Conservation (phyloP, 495 filamentous ascomycete genomes). For the Lasiosphaeria ovina region DNA sequence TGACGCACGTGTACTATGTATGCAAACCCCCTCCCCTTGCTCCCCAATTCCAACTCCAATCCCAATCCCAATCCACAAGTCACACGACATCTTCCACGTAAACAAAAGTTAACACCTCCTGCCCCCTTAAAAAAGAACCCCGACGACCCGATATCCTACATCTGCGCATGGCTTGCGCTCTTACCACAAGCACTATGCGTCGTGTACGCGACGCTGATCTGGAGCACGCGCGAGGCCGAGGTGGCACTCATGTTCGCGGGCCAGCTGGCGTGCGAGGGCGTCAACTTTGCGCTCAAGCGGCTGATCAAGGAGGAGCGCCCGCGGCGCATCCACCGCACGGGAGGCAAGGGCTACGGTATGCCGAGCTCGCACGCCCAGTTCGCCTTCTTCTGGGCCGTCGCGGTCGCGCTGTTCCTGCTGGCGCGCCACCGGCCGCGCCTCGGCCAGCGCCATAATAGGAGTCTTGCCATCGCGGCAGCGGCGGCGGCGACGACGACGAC, state of each 20-base stretch:
- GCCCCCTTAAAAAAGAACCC: conserved; percentile 63
- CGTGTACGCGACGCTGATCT: conserved; percentile 83
- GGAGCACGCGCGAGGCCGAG: conserved; percentile 87
- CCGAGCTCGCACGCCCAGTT: conserved; percentile 98
- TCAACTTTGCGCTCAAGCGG: conserved; percentile 88
- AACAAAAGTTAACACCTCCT: conserved; percentile 11
- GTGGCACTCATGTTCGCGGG: conserved; percentile 87
- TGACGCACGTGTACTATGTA: conserved; percentile 97
- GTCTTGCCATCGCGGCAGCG: conserved; percentile 9
- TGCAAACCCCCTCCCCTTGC: conserved; percentile 20
- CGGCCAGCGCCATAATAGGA: not conserved
- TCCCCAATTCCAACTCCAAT: conserved; percentile 15
- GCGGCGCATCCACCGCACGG: conserved; percentile 63
- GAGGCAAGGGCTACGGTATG: conserved; percentile 95
- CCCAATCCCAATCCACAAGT: too few species aligned
- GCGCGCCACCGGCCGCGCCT: conserved; percentile 63
- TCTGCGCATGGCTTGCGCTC: conserved; percentile 90
- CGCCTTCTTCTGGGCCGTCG: conserved; percentile 81
- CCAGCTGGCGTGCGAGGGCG: conserved; percentile 88
- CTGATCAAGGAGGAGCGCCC: conserved; percentile 90
- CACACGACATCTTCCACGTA: too few species aligned
- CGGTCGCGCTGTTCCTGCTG: conserved; percentile 76
- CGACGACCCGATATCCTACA: conserved; percentile 74
- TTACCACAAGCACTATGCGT: conserved; percentile 88
- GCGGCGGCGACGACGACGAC: too few species aligned